Base-by-base conservation (phyloP, 495 filamentous ascomycete species). In the Penicillium waksmanii region DNA sequence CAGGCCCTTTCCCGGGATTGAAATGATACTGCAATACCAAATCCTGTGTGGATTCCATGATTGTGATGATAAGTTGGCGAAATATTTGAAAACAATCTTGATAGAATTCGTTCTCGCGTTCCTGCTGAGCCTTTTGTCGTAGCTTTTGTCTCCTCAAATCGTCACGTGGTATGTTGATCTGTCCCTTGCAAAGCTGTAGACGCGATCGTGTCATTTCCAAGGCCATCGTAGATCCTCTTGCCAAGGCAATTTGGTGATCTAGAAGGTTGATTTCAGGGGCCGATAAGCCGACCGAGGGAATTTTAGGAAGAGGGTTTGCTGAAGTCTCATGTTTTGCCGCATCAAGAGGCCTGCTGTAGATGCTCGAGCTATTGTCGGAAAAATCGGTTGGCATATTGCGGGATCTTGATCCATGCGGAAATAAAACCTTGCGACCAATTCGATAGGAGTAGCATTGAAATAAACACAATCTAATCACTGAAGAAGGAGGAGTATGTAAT, bases 41-140 rank as follows among this genome's bases (percentile, higher is more conserved):
- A 19, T 33, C 34, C 15, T 57, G 27, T 17, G 27, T 57, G 4
- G 43, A 33, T 19, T 57, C 31, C 3, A 57, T 50, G 34, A 27
- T 19, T 9, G 27, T 25, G 8, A 21, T 19, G 10, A 25, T 19
- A 49, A 57, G 55, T 23, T 57, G 17, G 19, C 23, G 55, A 27
- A 57, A 50, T 27, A 18, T 50, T 23, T 51, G 31, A 18, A 51
- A 44, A 19, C 51, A 63, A 33, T 38, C 36, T 21, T 43, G 46
- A 55, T 63, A 63, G 19, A 63, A 63, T 19, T 44, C 31, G 36
- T 63, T 63, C 35, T 63, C 60, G 18, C 9, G 7, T 38, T 55
- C 55, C 46, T 63, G 60, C 42, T 35, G 21, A 11, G 51, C 38
- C 25, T 42, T 42, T 47, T 63, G 55, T 15, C 35, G 33, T 10